Evolutionary conservation across 352 stramenopile genomes (phyloP).

Genomic region (Phytophthora colocasiae): DNA sequence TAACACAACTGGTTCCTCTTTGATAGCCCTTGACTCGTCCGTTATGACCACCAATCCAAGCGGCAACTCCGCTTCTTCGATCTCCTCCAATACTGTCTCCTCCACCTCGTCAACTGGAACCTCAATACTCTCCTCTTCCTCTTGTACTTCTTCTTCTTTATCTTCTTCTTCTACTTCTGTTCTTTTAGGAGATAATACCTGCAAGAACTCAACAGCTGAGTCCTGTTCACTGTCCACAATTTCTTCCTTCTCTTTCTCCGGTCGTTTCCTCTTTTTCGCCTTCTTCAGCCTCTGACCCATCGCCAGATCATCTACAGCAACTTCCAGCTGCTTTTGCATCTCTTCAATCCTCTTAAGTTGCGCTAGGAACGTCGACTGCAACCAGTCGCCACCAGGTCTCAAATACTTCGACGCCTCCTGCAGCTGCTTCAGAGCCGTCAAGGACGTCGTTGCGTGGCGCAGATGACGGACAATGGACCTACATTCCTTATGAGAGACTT

Average conservation of each 20-base stretch:
- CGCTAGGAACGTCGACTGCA: constrained; percentile 5
- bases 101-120: constrained; percentile 1
- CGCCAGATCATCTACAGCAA: constrained; percentile 3
- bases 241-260: background rate
- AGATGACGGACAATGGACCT: constrained; percentile 11
- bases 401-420: constrained; percentile 30
- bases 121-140: constrained; percentile 1
- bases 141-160: background rate
- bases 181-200: background rate
- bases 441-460: constrained; percentile 11
- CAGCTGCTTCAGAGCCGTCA: constrained; percentile 37
- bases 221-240: background rate
- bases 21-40: constrained; percentile 16
- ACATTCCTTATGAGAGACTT: constrained; percentile 26
- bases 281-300: constrained; percentile 1
- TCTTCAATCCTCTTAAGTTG: constrained; percentile 28
- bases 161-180: background rate
- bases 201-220: constrained; percentile 2
- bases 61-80: constrained; percentile 13
- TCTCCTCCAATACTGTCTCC: background rate
- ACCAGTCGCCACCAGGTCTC: constrained; percentile 29
- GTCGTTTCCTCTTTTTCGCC: constrained; percentile 24
- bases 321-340: constrained; percentile 10
- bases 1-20: constrained; percentile 18
- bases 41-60: constrained; percentile 11